Evolutionary conservation across 148 eudicot genomes (phyloP), one percentile per base, ranked within the genome.

Genomic region (Heliosperma pusillum): DNA sequence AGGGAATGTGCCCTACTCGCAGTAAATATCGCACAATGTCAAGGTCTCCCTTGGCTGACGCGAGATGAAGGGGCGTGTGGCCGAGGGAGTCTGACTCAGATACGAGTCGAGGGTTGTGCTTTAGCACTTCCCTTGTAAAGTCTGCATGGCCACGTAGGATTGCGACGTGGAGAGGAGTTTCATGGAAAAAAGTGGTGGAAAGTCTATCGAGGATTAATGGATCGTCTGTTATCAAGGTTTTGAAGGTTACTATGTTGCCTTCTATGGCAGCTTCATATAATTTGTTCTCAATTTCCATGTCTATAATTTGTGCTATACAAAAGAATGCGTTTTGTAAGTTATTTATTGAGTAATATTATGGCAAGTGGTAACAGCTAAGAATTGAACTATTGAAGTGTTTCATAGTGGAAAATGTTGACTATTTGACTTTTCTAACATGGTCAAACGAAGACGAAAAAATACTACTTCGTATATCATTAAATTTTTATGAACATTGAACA

Each of bases 141-240:
- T 76, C 72, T 10, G 69, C 26, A 26, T 80, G 84, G 7, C 84
- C 86, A 45, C 84, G 76, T 71, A 75, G 61, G 50, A 72, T 45
- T 7, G 86, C 72, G 7, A 81, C 44, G 60, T 84, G 84, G 21
- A 84, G 42, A 10, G 86, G 82, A 22, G 82, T 78, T 4, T 78
- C 82, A 11, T 25, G 58, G 47, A 61, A 74, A 12, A 36, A 42
- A 10, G 77, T 17, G 21, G 57, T 21, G 21, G 73, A 21, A 15
- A 76, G 36, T 73, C 82, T 76, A 30, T 84, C 80, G 15, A 84
- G 78, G 40, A 78, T 69, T 42, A 84, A 70, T 3, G 83, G 84
- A 56, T 84, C 86, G 47, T 80, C 36, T 40, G 73, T 55, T 56
- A 78, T 64, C n/a, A 84, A 29, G 2, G 58, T 45, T n/a, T 75